Percentiles rank a stretch among this genome's conserved stretches.
Conservation (phyloP, 2,329 filamentous ascomycete genomes). For the Phaeosphaeriaceae sp. region DNA sequence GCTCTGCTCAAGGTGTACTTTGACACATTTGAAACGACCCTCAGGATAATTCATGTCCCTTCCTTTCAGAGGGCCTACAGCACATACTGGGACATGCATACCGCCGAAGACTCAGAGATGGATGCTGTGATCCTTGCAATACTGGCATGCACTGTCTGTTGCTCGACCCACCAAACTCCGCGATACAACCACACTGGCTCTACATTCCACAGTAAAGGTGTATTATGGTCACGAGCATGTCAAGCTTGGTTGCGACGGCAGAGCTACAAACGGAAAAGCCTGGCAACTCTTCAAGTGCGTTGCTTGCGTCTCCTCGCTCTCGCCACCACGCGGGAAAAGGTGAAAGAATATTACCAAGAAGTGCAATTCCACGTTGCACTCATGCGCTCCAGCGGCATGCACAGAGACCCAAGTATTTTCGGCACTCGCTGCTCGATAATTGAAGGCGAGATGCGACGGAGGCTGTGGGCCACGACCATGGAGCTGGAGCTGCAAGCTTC, state of each 20-base stretch:
- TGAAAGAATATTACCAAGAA: conserved; percentile 29
- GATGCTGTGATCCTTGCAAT: conserved; percentile 50
- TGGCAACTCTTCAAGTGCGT: conserved; percentile 56
- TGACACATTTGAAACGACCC: conserved; percentile 56
- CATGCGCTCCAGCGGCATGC: conserved; percentile 58
- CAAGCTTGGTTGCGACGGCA: conserved; percentile 52
- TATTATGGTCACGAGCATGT: conserved; percentile 46
- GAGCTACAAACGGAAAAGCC: conserved; percentile 59
- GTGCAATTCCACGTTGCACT: conserved; percentile 50
- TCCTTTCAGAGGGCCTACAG: conserved; percentile 58
- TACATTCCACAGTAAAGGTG: conserved; percentile 43
- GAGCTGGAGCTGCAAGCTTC: conserved; percentile 63
- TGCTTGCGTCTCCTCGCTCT: conserved; percentile 58
- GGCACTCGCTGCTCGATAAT: conserved; percentile 37
- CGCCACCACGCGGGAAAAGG: conserved; percentile 55
- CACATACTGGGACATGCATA: conserved; percentile 52
- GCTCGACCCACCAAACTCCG: conserved; percentile 31
- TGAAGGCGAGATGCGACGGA: conserved; percentile 59
- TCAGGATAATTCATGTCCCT: conserved; percentile 60
- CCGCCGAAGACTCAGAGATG: conserved; percentile 30
- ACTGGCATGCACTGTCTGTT: conserved; percentile 45
- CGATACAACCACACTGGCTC: conserved; percentile 49
- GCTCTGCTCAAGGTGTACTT: conserved; percentile 55
- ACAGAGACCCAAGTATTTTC: conserved; percentile 53
- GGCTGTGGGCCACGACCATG: conserved; percentile 63